Percentiles rank a stretch among this genome's conserved stretches.
Evolutionary conservation across 2,329 filamentous ascomycete species (phyloP).

Genomic region (Colletotrichum gigasporum): DNA sequence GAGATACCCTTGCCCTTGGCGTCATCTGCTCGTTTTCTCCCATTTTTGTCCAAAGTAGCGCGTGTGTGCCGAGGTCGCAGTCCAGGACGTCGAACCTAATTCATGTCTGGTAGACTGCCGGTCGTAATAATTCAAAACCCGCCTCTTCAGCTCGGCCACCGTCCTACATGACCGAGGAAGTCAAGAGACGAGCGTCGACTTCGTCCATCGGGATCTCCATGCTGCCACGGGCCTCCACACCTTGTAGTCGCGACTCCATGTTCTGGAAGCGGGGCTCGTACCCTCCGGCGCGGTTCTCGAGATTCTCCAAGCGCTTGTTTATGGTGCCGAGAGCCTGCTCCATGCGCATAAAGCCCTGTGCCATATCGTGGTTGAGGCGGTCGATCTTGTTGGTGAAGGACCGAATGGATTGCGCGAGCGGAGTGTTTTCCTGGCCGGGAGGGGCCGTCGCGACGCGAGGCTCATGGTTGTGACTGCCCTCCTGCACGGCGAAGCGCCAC

Average conservation of each 20-base stretch:
- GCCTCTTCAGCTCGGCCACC: conserved; percentile 24
- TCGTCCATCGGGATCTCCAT: conserved; percentile 52
- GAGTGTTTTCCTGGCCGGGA: conserved; percentile 66
- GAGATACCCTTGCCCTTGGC: not conserved
- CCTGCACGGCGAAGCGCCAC: conserved; percentile 71
- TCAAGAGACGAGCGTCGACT: conserved; percentile 53
- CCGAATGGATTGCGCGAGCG: conserved; percentile 65
- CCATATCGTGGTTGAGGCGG: conserved; percentile 65
- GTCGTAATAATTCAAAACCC: no score
- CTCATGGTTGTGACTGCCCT: conserved; percentile 70
- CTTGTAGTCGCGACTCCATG: conserved; percentile 52
- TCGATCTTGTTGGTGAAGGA: conserved; percentile 69
- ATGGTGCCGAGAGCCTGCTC: conserved; percentile 60
- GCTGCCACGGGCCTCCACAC: conserved; percentile 44
- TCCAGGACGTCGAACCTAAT: no score
- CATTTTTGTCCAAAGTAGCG: not conserved
- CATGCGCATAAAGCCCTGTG: conserved; percentile 61
- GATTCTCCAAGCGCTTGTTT: conserved; percentile 63
- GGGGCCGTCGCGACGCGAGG: conserved; percentile 63
- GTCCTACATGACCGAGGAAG: conserved; percentile 54
- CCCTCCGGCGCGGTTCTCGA: conserved; percentile 55
- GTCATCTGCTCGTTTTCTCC: conserved; percentile 6
- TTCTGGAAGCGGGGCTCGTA: conserved; percentile 57
- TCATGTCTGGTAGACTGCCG: no score
- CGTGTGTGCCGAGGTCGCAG: not conserved